Base-by-base conservation (phyloP, 768 basidiomycete genomes). In the Kwoniella sp. region DNA sequence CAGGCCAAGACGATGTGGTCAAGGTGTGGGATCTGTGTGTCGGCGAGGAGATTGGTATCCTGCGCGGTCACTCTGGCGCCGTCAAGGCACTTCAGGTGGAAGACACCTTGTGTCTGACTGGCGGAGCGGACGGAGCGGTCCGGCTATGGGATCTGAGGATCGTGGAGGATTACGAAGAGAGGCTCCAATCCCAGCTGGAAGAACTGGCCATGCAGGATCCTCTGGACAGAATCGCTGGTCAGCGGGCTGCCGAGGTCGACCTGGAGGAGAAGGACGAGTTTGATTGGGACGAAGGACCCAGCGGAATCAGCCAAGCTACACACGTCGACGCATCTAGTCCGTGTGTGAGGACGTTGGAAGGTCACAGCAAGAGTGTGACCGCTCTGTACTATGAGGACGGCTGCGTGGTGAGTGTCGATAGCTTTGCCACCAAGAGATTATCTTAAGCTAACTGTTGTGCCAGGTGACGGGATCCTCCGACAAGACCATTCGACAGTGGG, bases 401-500 rank as follows among this genome's bases (percentile, higher is more conserved):
- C 43, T 92, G 88, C 65, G 74, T 99, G 76, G 92, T 91, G 74
- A 66, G 82, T 77, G n/a, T n/a, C n/a, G n/a, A n/a, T n/a, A n/a
- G n/a, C n/a, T n/a, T n/a, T n/a, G n/a, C n/a, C n/a, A n/a, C n/a
- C n/a, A n/a, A n/a, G n/a, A n/a, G n/a, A n/a, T n/a, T n/a, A n/a
- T n/a, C n/a, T n/a, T n/a, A n/a, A n/a, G n/a, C n/a, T n/a, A n/a
- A n/a, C n/a, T n/a, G n/a, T n/a, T n/a, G n/a, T n/a, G n/a, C n/a
- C 61, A 92, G 91, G 89, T 98, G 11, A 96, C 92, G 7, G 95
- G 95, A 28, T 93, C 95, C 5, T 90, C 89, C 3, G 95, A 99
- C 77, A 96, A 96, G 76, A 99, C 95, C 0, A 80, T 99, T 48
- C 88, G 95, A 2, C 93, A 98, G 71, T 99, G 95, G 95, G 95